Base-by-base conservation (phyloP, 371 early-diverging fungal genomes). In the Mortierella sp. region DNA sequence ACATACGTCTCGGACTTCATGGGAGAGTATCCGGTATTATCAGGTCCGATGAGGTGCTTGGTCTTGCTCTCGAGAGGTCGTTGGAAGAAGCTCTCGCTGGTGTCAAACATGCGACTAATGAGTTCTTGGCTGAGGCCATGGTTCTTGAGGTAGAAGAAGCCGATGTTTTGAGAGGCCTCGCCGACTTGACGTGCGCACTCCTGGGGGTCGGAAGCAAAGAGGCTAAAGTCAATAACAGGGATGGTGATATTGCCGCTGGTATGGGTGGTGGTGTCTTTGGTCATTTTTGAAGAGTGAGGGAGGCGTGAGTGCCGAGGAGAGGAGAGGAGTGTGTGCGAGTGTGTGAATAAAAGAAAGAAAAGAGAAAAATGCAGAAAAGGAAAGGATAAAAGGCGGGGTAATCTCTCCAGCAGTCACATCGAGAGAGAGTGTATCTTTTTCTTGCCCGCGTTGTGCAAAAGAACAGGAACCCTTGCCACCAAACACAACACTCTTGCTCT, bases 71-170 rank as follows among this genome's bases (percentile, higher is more conserved):
- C 57, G 54, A 84, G 47, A 14, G 78, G 76, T 21, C 70, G 76
- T 26, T 79, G 71, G 48, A 82, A 82, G 75, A 55, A 79, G 48
- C 34, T 48, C 19, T 79, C 86, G 80, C 90, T 91, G 83, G 90
- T 42, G 42, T 78, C 87, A 82, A 94, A 93, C 54, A 93, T 91
- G n/a, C 77, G 77, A 52, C 92, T 89, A 68, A 94, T 90, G 34
- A 89, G 82, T 44, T 78, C 76, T 47, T 89, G 78, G 13, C 90
- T 77, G 54, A 94, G 78, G 42, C 89, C 92, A 70, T 93, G 93
- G 78, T 94, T 91, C 72, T 89, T 89, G 76, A 93, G 88, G 71
- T 92, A 94, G 72, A 94, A 92, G 83, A 94, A 94, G 16, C 93
- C 94, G 78, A 94, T 92, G 28, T 91, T 84, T 55, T 89, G 90